Evolutionary conservation across 2,329 filamentous ascomycete genomes (phyloP), one percentile per base, ranked within the genome.

Genomic region (Geosmithia flava): DNA sequence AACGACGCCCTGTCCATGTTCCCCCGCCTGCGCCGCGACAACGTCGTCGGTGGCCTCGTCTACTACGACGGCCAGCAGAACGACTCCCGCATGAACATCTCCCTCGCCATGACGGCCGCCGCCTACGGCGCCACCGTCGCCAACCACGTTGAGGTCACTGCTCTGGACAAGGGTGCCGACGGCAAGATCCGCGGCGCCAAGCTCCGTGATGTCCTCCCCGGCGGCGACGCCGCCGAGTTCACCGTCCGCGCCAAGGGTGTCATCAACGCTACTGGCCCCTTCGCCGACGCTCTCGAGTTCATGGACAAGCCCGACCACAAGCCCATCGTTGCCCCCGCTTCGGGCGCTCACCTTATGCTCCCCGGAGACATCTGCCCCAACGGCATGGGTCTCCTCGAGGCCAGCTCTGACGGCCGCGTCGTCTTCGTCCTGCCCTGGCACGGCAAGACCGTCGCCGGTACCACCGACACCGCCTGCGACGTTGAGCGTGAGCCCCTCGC

Each of bases 1-100:
- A 82, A 75, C 65, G 87, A 87, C 65, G 85, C 86, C 8, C 69
- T 89, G 51, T 82, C 87, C 58, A 78, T 81, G 7, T 90, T 90
- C 58, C 86, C 86, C 20, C 84, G 89, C 76, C 68, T 93, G 54
- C 84, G 82, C 65, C 81, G 78, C 58, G 79, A 85, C 47, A 80
- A 80, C 52, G 69, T 91, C 16, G 76, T 88, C 47, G 86, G 87
- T 54, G 86, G 86, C 33, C 69, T 91, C 58, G 85, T 91, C 39
- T 93, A 93, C 73, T 91, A 91, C 61, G 83, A 93, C 67, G 86
- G 86, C 53, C 85, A 86, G 49, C 87, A 91, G 70, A 91, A 93
- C 60, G 86, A 93, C 62, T 88, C 86, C 23, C 80, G 86, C 52
- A 93, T 91, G 85, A 91, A 91, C 62, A 81, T 90, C 44, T 87